phyloP scores from a whole-genome alignment of 2,329 filamentous ascomycete species.

The Fusarium sp. region DNA sequence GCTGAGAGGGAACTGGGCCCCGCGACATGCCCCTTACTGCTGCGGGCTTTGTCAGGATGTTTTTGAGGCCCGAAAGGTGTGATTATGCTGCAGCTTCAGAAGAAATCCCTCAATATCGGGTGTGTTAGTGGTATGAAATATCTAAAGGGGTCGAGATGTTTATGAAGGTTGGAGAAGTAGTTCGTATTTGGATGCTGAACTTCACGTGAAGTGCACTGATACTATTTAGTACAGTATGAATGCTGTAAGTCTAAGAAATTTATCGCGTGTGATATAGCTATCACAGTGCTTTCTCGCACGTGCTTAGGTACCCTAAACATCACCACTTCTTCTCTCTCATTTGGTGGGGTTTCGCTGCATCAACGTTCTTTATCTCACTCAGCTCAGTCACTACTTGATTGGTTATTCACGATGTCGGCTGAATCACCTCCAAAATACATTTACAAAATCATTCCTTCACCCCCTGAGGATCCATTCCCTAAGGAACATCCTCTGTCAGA shows the following conservation, averaged over 20 bases:
- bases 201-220: conserved; percentile 28
- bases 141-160: neutral
- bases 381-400: neutral
- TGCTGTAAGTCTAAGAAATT: fast-evolving
- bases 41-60: conserved; percentile 1
- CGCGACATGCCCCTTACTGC: conserved; percentile 57
- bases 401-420: conserved; percentile 43
- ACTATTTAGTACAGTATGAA: conserved; percentile 23
- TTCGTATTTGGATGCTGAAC: conserved; percentile 14
- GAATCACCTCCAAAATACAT: conserved; percentile 57
- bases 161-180: conserved; percentile 25
- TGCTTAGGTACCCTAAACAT: conserved; percentile 17
- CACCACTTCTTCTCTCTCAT: neutral
- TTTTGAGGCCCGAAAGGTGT: conserved; percentile 36
- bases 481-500: conserved; percentile 66
- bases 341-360: conserved; percentile 8
- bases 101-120: conserved; percentile 25
- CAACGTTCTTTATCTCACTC: neutral
- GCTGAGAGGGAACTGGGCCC: conserved; percentile 71
- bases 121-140: neutral
- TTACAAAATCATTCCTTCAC: conserved; percentile 69
- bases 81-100: conserved; percentile 29
- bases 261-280: fast-evolving
- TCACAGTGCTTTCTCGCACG: conserved; percentile 27
- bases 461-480: conserved; percentile 65